phyloP scores from a whole-genome alignment of 129 eudicot genomes.

The Flaveria linearis region DNA sequence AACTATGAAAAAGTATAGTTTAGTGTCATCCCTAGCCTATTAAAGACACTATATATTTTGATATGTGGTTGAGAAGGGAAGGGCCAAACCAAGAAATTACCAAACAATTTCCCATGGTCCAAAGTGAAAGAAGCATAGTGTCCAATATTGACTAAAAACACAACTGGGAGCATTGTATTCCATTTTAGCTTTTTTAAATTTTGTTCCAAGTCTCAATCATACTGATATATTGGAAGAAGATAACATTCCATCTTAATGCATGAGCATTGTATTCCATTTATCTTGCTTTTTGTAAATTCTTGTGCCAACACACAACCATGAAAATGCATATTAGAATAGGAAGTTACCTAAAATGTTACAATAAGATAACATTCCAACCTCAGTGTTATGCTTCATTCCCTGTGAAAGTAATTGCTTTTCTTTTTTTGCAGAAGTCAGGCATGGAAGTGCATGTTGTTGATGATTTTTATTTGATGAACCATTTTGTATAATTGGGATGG shows the following conservation, averaged over 20 bases:
- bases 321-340: background rate
- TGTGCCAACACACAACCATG: background rate
- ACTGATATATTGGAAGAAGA: background rate
- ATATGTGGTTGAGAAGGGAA: constrained; percentile 5
- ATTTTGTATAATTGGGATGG: too few relatives aligned
- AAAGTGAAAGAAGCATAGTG: constrained; percentile 8
- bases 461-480: too few relatives aligned
- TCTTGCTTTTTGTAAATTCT: constrained; percentile 3
- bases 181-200: background rate
- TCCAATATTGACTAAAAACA: constrained; percentile 12
- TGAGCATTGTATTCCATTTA: constrained; percentile 3
- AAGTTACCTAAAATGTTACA: background rate
- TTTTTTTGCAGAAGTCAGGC: too few relatives aligned
- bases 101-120: background rate
- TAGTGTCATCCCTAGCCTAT: constrained; percentile 1
- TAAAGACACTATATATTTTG: background rate
- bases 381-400: background rate
- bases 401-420: too few relatives aligned
- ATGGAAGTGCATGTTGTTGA: too few relatives aligned
- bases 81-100: constrained; percentile 9
- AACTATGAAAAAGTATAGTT: background rate
- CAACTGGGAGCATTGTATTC: background rate
- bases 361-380: background rate
- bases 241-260: constrained; percentile 2
- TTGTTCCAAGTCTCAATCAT: background rate